phyloP scores from a whole-genome alignment of 164 flowering plant genomes.

The Chimonanthus praecox region DNA sequence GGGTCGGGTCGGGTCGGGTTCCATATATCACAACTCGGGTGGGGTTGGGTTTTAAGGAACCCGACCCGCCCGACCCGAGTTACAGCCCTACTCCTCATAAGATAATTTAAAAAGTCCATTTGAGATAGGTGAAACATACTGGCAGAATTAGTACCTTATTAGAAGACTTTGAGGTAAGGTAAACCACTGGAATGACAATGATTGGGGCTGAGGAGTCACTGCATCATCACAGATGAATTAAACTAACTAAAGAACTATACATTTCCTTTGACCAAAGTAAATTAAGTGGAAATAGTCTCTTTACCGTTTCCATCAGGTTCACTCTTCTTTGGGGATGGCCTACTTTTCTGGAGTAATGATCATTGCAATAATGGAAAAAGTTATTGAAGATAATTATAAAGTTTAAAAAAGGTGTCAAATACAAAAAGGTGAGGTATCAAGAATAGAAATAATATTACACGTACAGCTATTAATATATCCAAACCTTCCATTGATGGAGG shows the following conservation, averaged over 20 bases:
- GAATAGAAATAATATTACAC: conserved; percentile 14
- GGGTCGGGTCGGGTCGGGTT: no score
- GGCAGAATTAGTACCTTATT: conserved; percentile 49
- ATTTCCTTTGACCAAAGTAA: neutral
- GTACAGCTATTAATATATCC: conserved; percentile 64
- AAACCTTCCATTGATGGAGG: conserved; percentile 68
- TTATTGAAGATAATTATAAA: neutral
- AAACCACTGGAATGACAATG: conserved; percentile 70
- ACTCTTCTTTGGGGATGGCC: conserved; percentile 33
- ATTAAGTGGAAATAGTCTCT: conserved; percentile 1
- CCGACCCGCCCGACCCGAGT: no score
- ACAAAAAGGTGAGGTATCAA: neutral
- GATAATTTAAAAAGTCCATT: neutral
- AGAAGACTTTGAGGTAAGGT: conserved; percentile 57
- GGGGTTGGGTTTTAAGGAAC: no score
- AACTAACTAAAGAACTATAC: neutral
- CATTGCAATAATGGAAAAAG: neutral
- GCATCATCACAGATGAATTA: conserved; percentile 8
- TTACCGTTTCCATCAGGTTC: conserved; percentile 53
- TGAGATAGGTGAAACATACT: neutral
- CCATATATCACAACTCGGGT: no score
- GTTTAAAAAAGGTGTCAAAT: neutral
- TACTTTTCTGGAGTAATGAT: conserved; percentile 39
- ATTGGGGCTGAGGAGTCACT: conserved; percentile 34
- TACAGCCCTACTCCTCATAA: no score